These are phyloP conservation scores for Diospyros lotus DNA, from an alignment of 148 eudicot genomes.

Conservation along the genomic window DNA sequence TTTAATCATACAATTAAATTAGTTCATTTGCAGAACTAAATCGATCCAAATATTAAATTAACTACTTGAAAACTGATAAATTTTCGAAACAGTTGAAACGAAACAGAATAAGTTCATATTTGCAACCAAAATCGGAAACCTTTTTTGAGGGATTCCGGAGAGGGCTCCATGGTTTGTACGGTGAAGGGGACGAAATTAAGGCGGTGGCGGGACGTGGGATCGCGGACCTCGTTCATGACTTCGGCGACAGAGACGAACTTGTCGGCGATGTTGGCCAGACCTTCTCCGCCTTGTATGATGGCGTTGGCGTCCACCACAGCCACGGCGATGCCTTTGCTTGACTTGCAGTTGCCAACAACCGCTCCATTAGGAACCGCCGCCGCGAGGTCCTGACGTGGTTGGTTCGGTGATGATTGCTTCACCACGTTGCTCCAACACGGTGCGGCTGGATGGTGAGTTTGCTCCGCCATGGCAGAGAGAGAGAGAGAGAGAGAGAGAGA, in stretches of 20 bases:
- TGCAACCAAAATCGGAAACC: slow-evolving; percentile 26
- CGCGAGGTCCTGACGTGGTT: slow-evolving; percentile 7
- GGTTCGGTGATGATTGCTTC: slow-evolving; percentile 22
- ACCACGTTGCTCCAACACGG: slow-evolving; percentile 69
- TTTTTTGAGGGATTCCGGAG: slow-evolving; percentile 72
- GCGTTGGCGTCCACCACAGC: slow-evolving; percentile 96
- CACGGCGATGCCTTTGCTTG: slow-evolving; percentile 62
- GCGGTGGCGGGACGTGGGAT: slow-evolving; percentile 75
- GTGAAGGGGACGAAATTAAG: slow-evolving; percentile 59
- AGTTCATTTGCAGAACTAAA: no score
- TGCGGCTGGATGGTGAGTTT: slow-evolving; percentile 16
- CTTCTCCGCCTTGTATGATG: slow-evolving; percentile 74
- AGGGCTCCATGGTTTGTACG: slow-evolving; percentile 60
- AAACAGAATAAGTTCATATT: no score
- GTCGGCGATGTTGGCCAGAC: slow-evolving; percentile 43
- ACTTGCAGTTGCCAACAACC: slow-evolving; percentile 41
- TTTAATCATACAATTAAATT: no score
- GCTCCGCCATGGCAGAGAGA: slow-evolving; percentile 20
- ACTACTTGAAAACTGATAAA: no score
- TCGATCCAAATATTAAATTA: no score
- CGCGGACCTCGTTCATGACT: slow-evolving; percentile 68
- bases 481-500: not conserved
- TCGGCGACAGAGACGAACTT: slow-evolving; percentile 67
- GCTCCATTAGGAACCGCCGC: slow-evolving; percentile 1
- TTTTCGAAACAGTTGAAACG: no score